A percentile compares a stretch with the other conserved stretches of the same genome.
Conservation (phyloP, 2,329 filamentous ascomycete species). For the Emericellopsis cladophorae region DNA sequence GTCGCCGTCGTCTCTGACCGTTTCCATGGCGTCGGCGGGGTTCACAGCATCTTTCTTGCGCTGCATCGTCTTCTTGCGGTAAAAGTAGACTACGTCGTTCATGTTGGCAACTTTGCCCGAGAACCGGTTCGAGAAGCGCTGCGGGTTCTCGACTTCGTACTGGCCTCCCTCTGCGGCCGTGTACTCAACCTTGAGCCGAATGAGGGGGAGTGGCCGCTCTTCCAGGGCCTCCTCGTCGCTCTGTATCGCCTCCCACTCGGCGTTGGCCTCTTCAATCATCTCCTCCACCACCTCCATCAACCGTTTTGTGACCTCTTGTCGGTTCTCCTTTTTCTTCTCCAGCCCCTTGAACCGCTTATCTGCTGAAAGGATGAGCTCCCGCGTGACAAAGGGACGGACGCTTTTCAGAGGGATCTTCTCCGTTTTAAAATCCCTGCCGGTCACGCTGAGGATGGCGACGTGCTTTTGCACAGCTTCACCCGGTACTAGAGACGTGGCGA, state of each 20-base stretch:
- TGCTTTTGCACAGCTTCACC: conserved; percentile 89
- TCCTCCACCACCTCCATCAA: conserved; percentile 70
- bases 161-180: conserved; percentile 71
- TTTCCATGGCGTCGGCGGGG: conserved; percentile 50
- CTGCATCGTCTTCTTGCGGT: conserved; percentile 68
- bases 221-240: conserved; percentile 46
- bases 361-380: conserved; percentile 64
- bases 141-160: conserved; percentile 89
- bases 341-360: conserved; percentile 67
- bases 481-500: conserved; percentile 82
- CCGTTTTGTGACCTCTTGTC: conserved; percentile 64
- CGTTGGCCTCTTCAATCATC: conserved; percentile 74
- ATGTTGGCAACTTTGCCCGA: conserved; percentile 83
- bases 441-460: conserved; percentile 74
- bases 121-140: conserved; percentile 90
- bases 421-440: conserved; percentile 66
- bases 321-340: conserved; percentile 72
- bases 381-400: conserved; percentile 82
- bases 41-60: conserved; percentile 28
- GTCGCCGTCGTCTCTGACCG: conserved; percentile 38
- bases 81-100: conserved; percentile 87
- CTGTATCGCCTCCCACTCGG: conserved; percentile 71
- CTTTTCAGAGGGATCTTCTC: conserved; percentile 76
- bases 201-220: conserved; percentile 62
- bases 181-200: conserved; percentile 85